Percentiles rank a stretch among this genome's conserved stretches.
These are phyloP conservation scores for Coffea canephora DNA, from an alignment of 257 asterid genomes.

Conservation along the genomic window DNA sequence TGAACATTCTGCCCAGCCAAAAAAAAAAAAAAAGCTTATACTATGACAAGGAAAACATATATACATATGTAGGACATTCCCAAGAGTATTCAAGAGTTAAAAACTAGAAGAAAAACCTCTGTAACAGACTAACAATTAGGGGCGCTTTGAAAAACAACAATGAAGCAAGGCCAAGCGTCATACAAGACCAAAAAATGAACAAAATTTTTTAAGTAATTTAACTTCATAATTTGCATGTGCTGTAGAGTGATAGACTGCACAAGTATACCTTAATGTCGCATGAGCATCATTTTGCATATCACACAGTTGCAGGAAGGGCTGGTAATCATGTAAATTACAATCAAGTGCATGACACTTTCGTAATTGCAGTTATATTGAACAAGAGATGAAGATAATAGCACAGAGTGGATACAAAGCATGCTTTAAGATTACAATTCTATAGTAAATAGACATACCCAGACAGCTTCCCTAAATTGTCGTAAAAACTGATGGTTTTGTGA, in stretches of 20 bases:
- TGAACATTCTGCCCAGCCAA: slow-evolving; percentile 77
- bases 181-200: background rate
- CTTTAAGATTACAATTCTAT: background rate
- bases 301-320: background rate
- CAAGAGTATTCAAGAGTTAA: background rate
- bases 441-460: slow-evolving; percentile 61
- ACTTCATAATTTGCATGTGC: background rate
- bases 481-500: slow-evolving; percentile 49
- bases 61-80: no score
- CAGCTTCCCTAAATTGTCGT: slow-evolving; percentile 80
- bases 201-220: background rate
- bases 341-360: background rate
- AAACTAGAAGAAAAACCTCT: background rate
- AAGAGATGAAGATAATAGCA: background rate
- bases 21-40: slow-evolving; percentile 8
- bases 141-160: background rate
- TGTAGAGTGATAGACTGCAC: background rate
- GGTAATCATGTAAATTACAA: background rate
- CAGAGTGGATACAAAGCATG: background rate
- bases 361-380: background rate
- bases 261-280: background rate
- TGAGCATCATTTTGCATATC: no score
- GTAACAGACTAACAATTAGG: background rate
- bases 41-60: no score
- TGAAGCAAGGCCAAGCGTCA: background rate